Percentiles rank a stretch among this genome's conserved stretches.
These are phyloP conservation scores for Lichtheimia hyalospora DNA, from an alignment of 371 early-diverging fungal species.

Conservation along the genomic window DNA sequence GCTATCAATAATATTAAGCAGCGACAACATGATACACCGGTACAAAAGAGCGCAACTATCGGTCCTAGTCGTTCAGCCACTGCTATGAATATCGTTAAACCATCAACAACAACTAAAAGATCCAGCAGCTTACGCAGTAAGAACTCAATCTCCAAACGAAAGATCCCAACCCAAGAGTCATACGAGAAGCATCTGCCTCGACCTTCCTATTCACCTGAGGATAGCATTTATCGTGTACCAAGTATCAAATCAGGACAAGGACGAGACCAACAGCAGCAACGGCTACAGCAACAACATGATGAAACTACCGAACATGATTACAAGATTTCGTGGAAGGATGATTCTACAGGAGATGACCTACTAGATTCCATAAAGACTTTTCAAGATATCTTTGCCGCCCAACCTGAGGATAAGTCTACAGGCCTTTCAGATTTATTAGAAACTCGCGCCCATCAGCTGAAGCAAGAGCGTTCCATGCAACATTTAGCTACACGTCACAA, in stretches of 20 bases:
- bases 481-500: constrained; percentile 11
- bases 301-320: constrained; percentile 20
- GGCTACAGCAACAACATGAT: background rate
- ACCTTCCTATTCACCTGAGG: constrained; percentile 31
- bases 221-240: constrained; percentile 37
- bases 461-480: constrained; percentile 13
- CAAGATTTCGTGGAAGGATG: constrained; percentile 49
- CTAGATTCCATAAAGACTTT: constrained; percentile 35
- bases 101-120: background rate
- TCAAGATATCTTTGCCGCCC: constrained; percentile 40
- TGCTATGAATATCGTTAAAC: background rate
- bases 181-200: constrained; percentile 42
- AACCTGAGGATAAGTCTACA: constrained; percentile 24
- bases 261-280: background rate
- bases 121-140: background rate
- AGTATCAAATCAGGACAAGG: background rate
- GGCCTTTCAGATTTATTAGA: constrained; percentile 45
- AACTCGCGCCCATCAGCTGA: constrained; percentile 30
- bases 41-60: constrained; percentile 1
- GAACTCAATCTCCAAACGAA: constrained; percentile 23
- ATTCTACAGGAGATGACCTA: constrained; percentile 40
- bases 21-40: constrained; percentile 5
- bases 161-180: constrained; percentile 34
- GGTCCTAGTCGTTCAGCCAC: constrained; percentile 4
- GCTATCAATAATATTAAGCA: constrained; percentile 5